Conservation (phyloP, 768 basidiomycete species). For the Leucocoprinus leucothites region DNA sequence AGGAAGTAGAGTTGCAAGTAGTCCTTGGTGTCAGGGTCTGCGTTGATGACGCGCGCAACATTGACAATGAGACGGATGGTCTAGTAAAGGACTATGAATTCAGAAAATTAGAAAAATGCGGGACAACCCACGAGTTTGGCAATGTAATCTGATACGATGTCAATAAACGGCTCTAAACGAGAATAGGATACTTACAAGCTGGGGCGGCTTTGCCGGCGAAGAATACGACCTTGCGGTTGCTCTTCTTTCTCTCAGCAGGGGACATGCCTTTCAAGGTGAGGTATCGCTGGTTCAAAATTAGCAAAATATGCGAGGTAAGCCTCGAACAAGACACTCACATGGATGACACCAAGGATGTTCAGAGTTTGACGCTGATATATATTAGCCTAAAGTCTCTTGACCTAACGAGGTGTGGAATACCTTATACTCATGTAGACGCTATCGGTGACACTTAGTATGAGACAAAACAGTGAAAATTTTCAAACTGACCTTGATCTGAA, state of each 20-base stretch:
- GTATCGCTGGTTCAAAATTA: slow-evolving; percentile 58
- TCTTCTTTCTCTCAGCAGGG: slow-evolving; percentile 76
- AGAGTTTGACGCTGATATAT: slow-evolving; percentile 75
- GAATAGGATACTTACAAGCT: slow-evolving; percentile 55
- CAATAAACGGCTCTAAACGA: neutral
- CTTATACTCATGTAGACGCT: slow-evolving; percentile 94
- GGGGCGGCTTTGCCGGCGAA: slow-evolving; percentile 98
- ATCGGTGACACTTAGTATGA: slow-evolving; percentile 3
- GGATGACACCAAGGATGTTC: slow-evolving; percentile 89
- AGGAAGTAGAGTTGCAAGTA: slow-evolving; percentile 91
- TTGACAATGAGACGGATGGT: slow-evolving; percentile 94
- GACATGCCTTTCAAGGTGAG: slow-evolving; percentile 75
- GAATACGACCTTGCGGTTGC: slow-evolving; percentile 86
- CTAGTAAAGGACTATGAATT: slow-evolving; percentile 24
- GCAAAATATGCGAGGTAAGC: neutral
- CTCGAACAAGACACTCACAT: slow-evolving; percentile 44
- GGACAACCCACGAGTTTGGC: slow-evolving; percentile 70
- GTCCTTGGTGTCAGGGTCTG: slow-evolving; percentile 84
- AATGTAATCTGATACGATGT: slow-evolving; percentile 61
- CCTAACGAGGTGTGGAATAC: slow-evolving; percentile 25
- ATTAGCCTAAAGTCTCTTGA: neutral
- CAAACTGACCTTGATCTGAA: slow-evolving; percentile 74
- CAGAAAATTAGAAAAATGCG: slow-evolving; percentile 10
- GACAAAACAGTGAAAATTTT: neutral
- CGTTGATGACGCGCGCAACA: slow-evolving; percentile 76